Evolutionary conservation across 1,284 basidiomycete genomes (phyloP).

Genomic region (Fomitopsis pinicola): DNA sequence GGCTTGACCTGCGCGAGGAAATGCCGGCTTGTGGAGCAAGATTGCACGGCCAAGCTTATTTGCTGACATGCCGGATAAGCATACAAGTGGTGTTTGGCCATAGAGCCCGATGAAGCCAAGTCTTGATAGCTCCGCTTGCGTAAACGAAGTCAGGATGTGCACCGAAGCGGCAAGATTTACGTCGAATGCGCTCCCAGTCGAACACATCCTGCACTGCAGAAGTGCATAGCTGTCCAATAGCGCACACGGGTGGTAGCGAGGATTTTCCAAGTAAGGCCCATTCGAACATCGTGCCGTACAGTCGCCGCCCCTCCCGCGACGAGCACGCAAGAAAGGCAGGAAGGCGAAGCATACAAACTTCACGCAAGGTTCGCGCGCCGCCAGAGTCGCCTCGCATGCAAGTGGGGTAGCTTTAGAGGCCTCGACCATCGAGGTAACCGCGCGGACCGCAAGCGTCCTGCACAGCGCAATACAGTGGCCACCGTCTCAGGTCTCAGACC

Average conservation of each 20-base stretch:
- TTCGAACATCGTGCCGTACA: background rate
- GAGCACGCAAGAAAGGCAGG: background rate
- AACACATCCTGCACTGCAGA: background rate
- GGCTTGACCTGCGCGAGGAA: background rate
- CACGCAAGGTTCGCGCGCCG: background rate
- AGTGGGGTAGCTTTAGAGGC: background rate
- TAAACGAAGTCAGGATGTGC: background rate
- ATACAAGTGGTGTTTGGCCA: background rate
- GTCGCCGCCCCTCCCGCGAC: background rate
- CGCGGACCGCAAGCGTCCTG: background rate
- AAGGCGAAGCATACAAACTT: background rate
- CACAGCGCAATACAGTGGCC: background rate
- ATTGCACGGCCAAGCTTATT: background rate
- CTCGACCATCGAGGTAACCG: background rate
- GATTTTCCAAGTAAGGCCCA: background rate
- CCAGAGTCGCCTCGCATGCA: background rate
- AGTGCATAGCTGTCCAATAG: background rate
- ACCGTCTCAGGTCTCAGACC: background rate
- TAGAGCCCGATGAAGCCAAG: background rate
- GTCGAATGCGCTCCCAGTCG: background rate
- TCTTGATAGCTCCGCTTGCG: background rate
- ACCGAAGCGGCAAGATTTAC: background rate
- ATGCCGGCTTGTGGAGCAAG: background rate
- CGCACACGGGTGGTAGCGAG: background rate
- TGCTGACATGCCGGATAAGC: background rate